These are phyloP conservation scores for Candida glucosophila DNA, from an alignment of 1,139 yeast species.

Conservation along the genomic window DNA sequence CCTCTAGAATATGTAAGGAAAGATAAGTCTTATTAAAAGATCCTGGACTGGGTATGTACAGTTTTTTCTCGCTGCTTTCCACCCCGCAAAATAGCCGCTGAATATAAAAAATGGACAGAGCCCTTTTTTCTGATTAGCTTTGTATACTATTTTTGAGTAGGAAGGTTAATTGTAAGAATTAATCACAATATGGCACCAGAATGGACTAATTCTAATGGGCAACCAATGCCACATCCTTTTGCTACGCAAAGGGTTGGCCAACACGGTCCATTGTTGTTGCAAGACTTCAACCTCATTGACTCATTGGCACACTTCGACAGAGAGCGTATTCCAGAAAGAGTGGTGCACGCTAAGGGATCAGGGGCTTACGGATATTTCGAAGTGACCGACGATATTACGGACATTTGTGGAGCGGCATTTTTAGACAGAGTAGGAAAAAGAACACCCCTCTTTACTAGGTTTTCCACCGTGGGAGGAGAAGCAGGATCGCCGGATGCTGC, in stretches of 20 bases:
- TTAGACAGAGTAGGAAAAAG: slow-evolving; percentile 68
- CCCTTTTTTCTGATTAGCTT: not conserved
- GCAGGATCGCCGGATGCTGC: slow-evolving; percentile 78
- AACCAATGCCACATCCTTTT: slow-evolving; percentile 59
- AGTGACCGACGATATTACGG: slow-evolving; percentile 75
- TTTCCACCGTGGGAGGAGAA: slow-evolving; percentile 89
- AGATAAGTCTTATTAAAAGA: no score
- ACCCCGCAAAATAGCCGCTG: not conserved
- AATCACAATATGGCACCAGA: slow-evolving; percentile 7
- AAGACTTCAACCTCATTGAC: slow-evolving; percentile 73
- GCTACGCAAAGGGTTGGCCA: slow-evolving; percentile 71
- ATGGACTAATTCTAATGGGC: slow-evolving; percentile 66
- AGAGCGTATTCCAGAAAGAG: slow-evolving; percentile 84
- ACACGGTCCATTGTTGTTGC: slow-evolving; percentile 68
- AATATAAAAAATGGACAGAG: not conserved
- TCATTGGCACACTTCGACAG: slow-evolving; percentile 77
- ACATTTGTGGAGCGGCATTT: slow-evolving; percentile 63
- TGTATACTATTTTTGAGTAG: not conserved
- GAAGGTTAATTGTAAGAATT: no score
- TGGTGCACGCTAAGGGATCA: slow-evolving; percentile 85
- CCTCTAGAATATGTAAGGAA: no score
- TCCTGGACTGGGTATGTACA: no score
- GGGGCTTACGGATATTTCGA: slow-evolving; percentile 80
- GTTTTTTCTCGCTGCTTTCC: no score
- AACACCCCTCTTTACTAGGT: slow-evolving; percentile 66